A percentile compares a stretch with the other conserved stretches of the same genome.
These are phyloP conservation scores for Citrus unshiu DNA, from an alignment of 345 rosid genomes.

Conservation along the genomic window DNA sequence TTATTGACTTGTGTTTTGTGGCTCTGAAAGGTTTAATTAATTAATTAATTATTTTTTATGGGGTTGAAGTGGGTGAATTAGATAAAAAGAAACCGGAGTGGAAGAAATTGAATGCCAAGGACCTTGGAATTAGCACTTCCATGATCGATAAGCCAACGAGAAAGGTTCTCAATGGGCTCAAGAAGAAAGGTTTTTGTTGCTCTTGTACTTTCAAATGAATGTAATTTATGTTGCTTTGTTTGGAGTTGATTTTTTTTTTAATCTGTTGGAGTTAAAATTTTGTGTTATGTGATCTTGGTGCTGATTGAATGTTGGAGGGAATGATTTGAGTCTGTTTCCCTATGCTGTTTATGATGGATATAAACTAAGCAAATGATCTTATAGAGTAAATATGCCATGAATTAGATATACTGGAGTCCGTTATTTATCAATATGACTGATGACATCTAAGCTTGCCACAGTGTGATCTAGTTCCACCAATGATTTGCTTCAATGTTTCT, in stretches of 20 bases:
- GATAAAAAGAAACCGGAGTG: slow-evolving; percentile 26
- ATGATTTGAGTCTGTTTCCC: background rate
- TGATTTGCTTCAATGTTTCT: background rate
- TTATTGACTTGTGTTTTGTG: background rate
- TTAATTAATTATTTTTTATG: background rate
- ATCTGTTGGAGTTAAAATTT: background rate
- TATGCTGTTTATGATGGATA: background rate
- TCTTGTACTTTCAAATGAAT: background rate
- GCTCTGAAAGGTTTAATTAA: background rate
- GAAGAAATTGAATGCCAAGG: slow-evolving; percentile 46
- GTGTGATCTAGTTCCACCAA: no score
- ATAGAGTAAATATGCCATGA: background rate
- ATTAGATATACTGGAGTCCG: background rate
- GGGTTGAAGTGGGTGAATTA: slow-evolving; percentile 22
- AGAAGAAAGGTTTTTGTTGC: slow-evolving; percentile 37
- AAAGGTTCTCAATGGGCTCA: slow-evolving; percentile 56
- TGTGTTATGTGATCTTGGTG: background rate
- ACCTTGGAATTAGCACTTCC: slow-evolving; percentile 49
- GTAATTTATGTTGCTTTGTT: background rate
- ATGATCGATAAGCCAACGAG: slow-evolving; percentile 42
- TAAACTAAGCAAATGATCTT: background rate
- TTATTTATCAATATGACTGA: background rate
- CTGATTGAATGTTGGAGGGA: background rate
- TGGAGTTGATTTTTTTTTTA: background rate
- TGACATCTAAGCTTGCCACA: background rate